Evolutionary conservation across 2,329 filamentous ascomycete genomes (phyloP), one percentile per base, ranked within the genome.

Genomic region (Amesomyces nigricolor): DNA sequence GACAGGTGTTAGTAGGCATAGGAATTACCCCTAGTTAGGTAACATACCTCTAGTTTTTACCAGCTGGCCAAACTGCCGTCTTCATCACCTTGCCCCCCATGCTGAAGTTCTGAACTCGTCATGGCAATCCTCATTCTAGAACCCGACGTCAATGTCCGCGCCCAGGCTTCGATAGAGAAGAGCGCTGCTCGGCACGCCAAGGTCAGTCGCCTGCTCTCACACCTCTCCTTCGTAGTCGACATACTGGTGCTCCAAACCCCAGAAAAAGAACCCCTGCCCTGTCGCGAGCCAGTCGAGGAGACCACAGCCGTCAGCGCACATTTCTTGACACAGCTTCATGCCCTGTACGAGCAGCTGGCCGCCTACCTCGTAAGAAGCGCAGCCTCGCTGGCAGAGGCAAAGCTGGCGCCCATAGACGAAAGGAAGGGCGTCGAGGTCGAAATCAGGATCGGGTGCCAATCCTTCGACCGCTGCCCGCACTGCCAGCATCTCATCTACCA

Each of bases 81-180:
- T 19, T 19, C 17, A 19, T 19, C 17, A 19, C 17, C 17, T 46
- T 30, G 26, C 16, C 14, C 40, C 32, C 16, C 37, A 49, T 49
- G 47, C 47, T 49, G 38, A 42, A 3, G 3, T 19, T 19, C 17
- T 19, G 17, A 19, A 50, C 47, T 11, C 38, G 38, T 13, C 47
- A 50, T 50, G 47, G 47, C 47, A 50, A 50, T 50, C 11, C 37
- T 50, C 47, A 50, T 50, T 32, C 47, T 42, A 17, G 47, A 50
- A 50, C 47, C 47, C 47, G 37, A 50, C 37, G 47, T 50, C 38
- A 32, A 42, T 42, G 47, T 22, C 37, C 47, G 47, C 26, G 37
- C 38, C 47, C 47, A 17, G 37, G 37, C 47, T 32, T 50, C 47
- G 38, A 50, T 50, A 42, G 19, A 50, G 26, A 22, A 50, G 47